phyloP scores from a whole-genome alignment of 345 rosid genomes.

The Linum tenue region DNA sequence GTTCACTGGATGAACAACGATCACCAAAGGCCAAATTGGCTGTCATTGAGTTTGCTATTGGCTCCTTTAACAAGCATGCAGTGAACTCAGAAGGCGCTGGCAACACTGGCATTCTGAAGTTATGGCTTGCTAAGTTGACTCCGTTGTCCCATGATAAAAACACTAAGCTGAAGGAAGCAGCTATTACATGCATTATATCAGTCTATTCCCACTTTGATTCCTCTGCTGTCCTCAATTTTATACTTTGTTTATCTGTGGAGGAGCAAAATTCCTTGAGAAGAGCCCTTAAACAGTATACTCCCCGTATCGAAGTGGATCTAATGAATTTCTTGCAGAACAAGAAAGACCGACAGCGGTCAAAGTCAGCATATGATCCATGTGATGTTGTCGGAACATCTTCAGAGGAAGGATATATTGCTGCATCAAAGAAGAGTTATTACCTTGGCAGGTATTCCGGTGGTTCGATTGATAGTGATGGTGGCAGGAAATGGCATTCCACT shows the following conservation, averaged over 20 bases:
- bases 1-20: constrained; percentile 96
- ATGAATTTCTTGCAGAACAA: constrained; percentile 90
- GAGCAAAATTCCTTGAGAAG: constrained; percentile 94
- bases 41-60: constrained; percentile 85
- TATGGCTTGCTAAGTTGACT: constrained; percentile 90
- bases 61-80: constrained; percentile 80
- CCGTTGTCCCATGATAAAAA: constrained; percentile 87
- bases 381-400: constrained; percentile 92
- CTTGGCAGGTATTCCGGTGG: constrained; percentile 80
- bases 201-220: constrained; percentile 85
- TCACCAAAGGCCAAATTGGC: constrained; percentile 98
- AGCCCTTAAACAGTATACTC: constrained; percentile 83
- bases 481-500: constrained; percentile 77
- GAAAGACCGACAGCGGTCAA: constrained; percentile 83
- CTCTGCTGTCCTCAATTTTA: constrained; percentile 79
- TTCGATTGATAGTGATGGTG: constrained; percentile 66
- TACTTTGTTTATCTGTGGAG: constrained; percentile 89
- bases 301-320: constrained; percentile 95
- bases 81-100: constrained; percentile 69
- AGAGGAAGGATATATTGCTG: constrained; percentile 69
- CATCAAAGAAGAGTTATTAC: constrained; percentile 58
- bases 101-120: constrained; percentile 76
- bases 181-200: constrained; percentile 87
- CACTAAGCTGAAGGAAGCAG: constrained; percentile 86
- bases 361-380: constrained; percentile 74